phyloP scores from a whole-genome alignment of 108 stramenopile genomes.

The Fragilaria radians region DNA sequence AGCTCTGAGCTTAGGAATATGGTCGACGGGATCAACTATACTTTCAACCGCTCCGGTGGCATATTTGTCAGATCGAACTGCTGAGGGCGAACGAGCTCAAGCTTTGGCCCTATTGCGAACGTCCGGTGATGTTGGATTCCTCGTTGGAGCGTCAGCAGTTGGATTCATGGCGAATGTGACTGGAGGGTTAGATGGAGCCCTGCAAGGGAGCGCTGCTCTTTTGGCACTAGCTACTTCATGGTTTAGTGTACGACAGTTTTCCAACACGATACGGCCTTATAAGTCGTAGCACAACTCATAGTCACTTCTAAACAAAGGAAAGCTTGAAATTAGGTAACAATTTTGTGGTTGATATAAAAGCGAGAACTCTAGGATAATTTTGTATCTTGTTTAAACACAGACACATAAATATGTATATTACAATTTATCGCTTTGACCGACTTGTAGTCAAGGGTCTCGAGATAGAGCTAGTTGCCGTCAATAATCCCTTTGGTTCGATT shows the following conservation, averaged over 20 bases:
- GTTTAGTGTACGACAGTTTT: conserved; percentile 42
- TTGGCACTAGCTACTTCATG: conserved; percentile 61
- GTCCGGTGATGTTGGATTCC: conserved; percentile 76
- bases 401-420: too few relatives aligned
- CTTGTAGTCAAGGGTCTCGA: too few relatives aligned
- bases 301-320: too few relatives aligned
- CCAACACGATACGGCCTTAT: background rate
- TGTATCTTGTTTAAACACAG: too few relatives aligned
- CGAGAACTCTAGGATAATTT: too few relatives aligned
- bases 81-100: conserved; percentile 62
- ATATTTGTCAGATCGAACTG: conserved; percentile 57
- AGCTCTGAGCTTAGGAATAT: conserved; percentile 51
- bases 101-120: conserved; percentile 78
- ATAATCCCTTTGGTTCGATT: conserved; percentile 2
- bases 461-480: background rate
- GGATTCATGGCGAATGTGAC: conserved; percentile 64
- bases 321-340: too few relatives aligned
- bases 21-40: conserved; percentile 66
- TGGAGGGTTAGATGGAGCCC: conserved; percentile 59
- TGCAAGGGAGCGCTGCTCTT: conserved; percentile 61
- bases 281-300: too few relatives aligned
- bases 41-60: conserved; percentile 71
- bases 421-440: too few relatives aligned
- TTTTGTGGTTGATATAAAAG: too few relatives aligned
- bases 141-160: conserved; percentile 65